Percentiles rank a stretch among this genome's conserved stretches.
Evolutionary conservation across 306 rosid genomes (phyloP).

Genomic region (Myrica gale): DNA sequence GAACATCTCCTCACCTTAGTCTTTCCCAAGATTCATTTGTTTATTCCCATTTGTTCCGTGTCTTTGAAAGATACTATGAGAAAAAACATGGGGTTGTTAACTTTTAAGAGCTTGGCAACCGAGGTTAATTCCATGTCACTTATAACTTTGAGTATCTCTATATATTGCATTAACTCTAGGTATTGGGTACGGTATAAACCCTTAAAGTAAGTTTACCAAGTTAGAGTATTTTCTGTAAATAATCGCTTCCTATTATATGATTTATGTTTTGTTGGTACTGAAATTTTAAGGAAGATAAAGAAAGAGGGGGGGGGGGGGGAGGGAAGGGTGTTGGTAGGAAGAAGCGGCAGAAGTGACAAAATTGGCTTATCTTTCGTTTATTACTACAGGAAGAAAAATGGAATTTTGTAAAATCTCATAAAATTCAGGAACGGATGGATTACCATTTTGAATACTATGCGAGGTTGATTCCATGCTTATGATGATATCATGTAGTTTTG

Average conservation of each 20-base stretch:
- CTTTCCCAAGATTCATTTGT: conserved; percentile 10
- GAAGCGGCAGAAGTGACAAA: background rate
- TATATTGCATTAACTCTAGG: background rate
- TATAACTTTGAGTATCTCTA: background rate
- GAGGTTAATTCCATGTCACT: background rate
- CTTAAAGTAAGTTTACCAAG: background rate
- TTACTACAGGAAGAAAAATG: background rate
- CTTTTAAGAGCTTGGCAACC: background rate
- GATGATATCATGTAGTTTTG: background rate
- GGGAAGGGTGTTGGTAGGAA: background rate
- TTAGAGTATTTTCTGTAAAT: background rate
- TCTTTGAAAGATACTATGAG: background rate
- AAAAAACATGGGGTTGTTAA: background rate
- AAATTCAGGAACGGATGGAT: background rate
- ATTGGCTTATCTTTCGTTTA: background rate
- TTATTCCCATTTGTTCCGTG: background rate
- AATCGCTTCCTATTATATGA: background rate
- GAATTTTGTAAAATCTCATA: background rate
- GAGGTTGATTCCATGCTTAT: background rate
- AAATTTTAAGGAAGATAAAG: background rate
- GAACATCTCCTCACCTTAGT: conserved; percentile 22
- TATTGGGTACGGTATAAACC: background rate
- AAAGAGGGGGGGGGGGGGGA: background rate
- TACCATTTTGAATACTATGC: background rate
- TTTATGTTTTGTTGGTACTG: background rate